Percentiles rank a stretch among this genome's conserved stretches.
Conservation (phyloP, 371 early-diverging fungal species). For the Fennellomyces sp. region DNA sequence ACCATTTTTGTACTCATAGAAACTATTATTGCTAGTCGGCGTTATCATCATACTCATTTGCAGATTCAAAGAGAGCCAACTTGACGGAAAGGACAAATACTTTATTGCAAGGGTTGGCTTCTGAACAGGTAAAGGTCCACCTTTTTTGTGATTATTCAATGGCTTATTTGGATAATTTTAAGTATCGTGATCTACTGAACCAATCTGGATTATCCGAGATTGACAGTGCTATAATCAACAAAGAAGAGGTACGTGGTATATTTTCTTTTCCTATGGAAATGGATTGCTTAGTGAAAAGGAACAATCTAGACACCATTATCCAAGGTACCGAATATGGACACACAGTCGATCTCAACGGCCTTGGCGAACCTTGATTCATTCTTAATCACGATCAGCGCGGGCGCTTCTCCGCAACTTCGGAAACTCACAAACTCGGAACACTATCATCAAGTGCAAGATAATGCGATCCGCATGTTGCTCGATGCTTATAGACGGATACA, state of each 20-base stretch:
- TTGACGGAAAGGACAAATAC: slow-evolving; percentile 29
- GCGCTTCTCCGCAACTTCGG: slow-evolving; percentile 54
- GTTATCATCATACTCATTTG: slow-evolving; percentile 35
- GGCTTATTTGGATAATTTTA: too few relatives aligned
- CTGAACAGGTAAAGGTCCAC: slow-evolving; percentile 40
- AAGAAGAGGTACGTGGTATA: slow-evolving; percentile 35
- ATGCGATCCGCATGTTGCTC: slow-evolving; percentile 58
- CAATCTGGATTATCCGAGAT: slow-evolving; percentile 52
- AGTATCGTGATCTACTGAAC: slow-evolving; percentile 37
- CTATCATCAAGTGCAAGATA: slow-evolving; percentile 39
- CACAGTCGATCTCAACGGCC: slow-evolving; percentile 48
- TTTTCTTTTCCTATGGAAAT: neutral
- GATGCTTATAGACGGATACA: slow-evolving; percentile 65
- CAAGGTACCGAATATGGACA: slow-evolving; percentile 58
- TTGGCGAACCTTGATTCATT: slow-evolving; percentile 72
- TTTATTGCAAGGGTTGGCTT: slow-evolving; percentile 32
- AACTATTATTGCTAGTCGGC: slow-evolving; percentile 26
- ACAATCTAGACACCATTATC: slow-evolving; percentile 61
- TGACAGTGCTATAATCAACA: slow-evolving; percentile 33
- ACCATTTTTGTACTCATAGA: neutral
- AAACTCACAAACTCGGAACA: slow-evolving; percentile 45
- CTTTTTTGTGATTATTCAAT: neutral
- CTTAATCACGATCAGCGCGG: slow-evolving; percentile 52
- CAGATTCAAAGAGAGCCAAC: slow-evolving; percentile 32
- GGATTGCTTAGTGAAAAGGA: neutral